Conservation (phyloP, 2,329 filamentous ascomycete species). For the Trichoderma sp. region DNA sequence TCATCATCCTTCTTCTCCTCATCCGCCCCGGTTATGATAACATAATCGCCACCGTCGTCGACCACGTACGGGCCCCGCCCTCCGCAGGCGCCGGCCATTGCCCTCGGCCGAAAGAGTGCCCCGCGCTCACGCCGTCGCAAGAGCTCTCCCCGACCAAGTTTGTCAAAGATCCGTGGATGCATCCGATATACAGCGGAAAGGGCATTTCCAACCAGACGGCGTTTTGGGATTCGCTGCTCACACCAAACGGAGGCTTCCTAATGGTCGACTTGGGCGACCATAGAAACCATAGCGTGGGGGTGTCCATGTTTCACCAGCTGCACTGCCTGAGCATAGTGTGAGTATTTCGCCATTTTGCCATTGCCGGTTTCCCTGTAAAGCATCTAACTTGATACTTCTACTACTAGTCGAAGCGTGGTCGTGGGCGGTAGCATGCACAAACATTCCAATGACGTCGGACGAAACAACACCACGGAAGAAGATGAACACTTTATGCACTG, state of each 20-base stretch:
- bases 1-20: neutral
- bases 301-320: conserved; percentile 8
- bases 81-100: too few relatives aligned
- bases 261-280: neutral
- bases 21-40: conserved; percentile 1
- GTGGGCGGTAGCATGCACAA: too few relatives aligned
- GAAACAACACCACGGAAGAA: neutral
- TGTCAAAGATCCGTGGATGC: neutral
- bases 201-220: neutral
- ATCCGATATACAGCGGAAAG: neutral
- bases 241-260: conserved; percentile 1
- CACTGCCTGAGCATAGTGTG: neutral
- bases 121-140: neutral
- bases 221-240: conserved; percentile 3
- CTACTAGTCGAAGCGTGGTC: too few relatives aligned
- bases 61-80: neutral
- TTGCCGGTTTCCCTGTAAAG: neutral
- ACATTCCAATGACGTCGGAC: neutral
- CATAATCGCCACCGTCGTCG: neutral
- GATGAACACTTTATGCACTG: conserved; percentile 1
- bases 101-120: neutral
- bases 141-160: neutral
- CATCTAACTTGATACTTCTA: too few relatives aligned
- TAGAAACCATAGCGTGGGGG: neutral
- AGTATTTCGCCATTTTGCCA: neutral